A percentile compares a stretch with the other conserved stretches of the same genome.
These are phyloP conservation scores for Kwoniella shivajii DNA, from an alignment of 1,284 basidiomycete genomes.

Conservation along the genomic window DNA sequence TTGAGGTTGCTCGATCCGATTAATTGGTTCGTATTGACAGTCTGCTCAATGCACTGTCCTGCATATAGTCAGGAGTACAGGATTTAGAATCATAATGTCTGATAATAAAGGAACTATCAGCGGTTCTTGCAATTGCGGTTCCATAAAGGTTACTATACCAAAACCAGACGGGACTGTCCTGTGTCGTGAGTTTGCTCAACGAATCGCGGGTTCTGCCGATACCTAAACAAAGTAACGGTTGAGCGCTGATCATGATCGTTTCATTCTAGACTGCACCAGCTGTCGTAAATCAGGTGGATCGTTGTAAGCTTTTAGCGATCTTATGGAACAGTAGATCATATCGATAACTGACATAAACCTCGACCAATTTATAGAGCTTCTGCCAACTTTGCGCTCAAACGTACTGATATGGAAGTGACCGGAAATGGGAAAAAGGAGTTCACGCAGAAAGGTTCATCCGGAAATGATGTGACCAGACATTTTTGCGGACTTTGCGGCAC, in stretches of 20 bases:
- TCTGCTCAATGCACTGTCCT: too few species aligned
- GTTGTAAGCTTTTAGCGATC: constrained; percentile 12
- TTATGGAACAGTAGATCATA: not conserved
- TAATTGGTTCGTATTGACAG: too few species aligned
- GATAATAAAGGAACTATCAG: constrained; percentile 11
- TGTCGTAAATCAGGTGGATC: constrained; percentile 23
- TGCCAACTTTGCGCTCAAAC: constrained; percentile 1
- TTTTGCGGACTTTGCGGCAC: constrained; percentile 37
- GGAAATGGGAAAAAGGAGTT: constrained; percentile 16
- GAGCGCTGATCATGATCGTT: not conserved
- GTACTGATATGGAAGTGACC: constrained; percentile 12
- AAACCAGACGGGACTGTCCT: constrained; percentile 7
- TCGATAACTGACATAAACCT: not conserved
- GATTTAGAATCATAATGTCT: too few species aligned
- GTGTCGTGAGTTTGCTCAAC: constrained; percentile 23
- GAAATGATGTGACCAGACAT: constrained; percentile 25
- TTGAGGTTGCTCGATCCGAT: too few species aligned
- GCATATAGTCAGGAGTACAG: too few species aligned
- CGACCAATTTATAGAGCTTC: not conserved
- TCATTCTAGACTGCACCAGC: constrained; percentile 19
- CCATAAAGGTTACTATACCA: constrained; percentile 21
- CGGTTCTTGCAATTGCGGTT: constrained; percentile 25
- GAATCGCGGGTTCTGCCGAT: not conserved
- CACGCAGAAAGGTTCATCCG: constrained; percentile 16
- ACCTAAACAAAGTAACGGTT: not conserved